Evolutionary conservation across 495 filamentous ascomycete genomes (phyloP).

Genomic region (Daldinia bambusicola): DNA sequence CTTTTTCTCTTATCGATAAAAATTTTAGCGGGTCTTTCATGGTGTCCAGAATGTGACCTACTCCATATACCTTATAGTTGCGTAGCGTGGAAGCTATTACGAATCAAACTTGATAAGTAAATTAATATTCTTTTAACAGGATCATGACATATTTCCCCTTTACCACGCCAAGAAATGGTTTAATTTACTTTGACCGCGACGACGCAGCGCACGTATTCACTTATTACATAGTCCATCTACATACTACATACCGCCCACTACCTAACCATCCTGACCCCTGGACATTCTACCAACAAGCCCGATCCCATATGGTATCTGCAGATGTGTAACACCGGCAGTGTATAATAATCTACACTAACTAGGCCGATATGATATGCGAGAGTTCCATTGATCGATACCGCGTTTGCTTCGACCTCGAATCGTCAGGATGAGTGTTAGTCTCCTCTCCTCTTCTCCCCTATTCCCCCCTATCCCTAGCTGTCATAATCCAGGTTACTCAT

Average conservation of each 20-base stretch:
- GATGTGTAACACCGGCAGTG: conserved; percentile 11
- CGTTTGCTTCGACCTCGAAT: conserved; percentile 42
- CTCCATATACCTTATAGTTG: too few relatives aligned
- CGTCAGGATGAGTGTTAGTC: conserved; percentile 49
- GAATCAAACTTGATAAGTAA: not conserved
- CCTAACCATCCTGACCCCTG: conserved; percentile 27
- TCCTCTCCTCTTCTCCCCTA: not conserved
- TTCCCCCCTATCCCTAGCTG: not conserved
- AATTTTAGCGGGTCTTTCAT: conserved; percentile 28
- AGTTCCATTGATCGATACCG: conserved; percentile 33
- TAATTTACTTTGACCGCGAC: conserved; percentile 33
- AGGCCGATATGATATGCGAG: conserved; percentile 44
- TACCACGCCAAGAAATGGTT: conserved; percentile 28
- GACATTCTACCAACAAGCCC: conserved; percentile 22
- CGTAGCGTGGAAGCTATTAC: not conserved
- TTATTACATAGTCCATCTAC: not conserved
- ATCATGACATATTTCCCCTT: conserved; percentile 31
- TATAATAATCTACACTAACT: conserved; percentile 1
- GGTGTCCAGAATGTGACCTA: too few relatives aligned
- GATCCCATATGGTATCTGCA: conserved; percentile 19
- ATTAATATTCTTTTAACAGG: conserved; percentile 5
- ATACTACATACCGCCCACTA: not conserved
- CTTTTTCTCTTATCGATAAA: conserved; percentile 42
- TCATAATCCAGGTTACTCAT: conserved; percentile 22
- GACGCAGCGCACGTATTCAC: not conserved